A percentile compares a stretch with the other conserved stretches of the same genome.
Conservation (phyloP, 163 green algal species). For the Trebouxia gelatinosa region DNA sequence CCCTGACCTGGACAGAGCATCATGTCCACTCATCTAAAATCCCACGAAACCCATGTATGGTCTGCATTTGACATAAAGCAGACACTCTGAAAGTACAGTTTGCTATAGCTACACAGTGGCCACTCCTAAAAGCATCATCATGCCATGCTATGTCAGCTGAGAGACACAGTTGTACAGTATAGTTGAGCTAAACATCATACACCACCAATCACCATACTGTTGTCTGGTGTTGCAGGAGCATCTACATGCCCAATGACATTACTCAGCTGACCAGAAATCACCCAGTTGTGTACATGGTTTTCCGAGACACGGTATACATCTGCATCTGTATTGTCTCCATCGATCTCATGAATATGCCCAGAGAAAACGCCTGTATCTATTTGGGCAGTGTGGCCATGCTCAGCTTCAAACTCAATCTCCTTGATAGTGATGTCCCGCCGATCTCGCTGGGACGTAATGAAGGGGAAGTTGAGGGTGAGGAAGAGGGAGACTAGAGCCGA, state of each 20-base stretch:
- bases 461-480: slow-evolving; percentile 42
- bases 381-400: background rate
- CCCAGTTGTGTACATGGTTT: slow-evolving; percentile 24
- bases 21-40: no score
- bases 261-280: slow-evolving; percentile 21
- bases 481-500: slow-evolving; percentile 43
- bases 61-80: no score
- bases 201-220: background rate
- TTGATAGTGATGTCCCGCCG: slow-evolving; percentile 35
- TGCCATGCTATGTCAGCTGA: no score
- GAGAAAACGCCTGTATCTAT: slow-evolving; percentile 6
- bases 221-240: slow-evolving; percentile 9
- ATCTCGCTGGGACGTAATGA: slow-evolving; percentile 43
- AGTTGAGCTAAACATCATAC: no score
- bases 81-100: no score
- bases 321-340: background rate
- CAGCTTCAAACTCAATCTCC: slow-evolving; percentile 7
- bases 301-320: background rate
- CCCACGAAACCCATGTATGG: no score
- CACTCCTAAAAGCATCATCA: no score
- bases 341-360: background rate
- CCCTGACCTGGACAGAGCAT: no score
- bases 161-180: no score
- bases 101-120: no score
- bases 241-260: slow-evolving; percentile 19